A percentile compares a stretch with the other conserved stretches of the same genome.
Conservation (phyloP, 371 early-diverging fungal genomes). For the Mortierella sp. region DNA sequence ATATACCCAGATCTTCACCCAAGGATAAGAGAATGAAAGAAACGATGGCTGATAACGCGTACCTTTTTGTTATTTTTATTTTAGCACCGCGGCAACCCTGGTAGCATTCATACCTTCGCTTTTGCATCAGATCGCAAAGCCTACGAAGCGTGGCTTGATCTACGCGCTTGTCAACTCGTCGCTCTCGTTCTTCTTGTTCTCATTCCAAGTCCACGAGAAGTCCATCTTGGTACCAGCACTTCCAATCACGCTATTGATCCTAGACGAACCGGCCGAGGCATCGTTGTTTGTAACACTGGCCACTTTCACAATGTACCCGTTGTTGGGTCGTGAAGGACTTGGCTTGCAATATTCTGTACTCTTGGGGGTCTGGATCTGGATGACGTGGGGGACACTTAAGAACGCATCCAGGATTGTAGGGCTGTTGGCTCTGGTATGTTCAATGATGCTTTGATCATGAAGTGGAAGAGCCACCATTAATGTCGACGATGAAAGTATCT, state of each 20-base stretch:
- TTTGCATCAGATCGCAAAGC: slow-evolving; percentile 64
- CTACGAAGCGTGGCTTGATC: slow-evolving; percentile 64
- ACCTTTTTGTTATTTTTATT: too few relatives aligned
- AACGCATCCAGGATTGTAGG: slow-evolving; percentile 11
- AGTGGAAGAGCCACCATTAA: too few relatives aligned
- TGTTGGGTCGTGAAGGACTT: slow-evolving; percentile 80
- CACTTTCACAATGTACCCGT: slow-evolving; percentile 91
- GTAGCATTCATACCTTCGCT: slow-evolving; percentile 75
- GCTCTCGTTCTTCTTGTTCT: slow-evolving; percentile 91
- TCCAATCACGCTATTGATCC: slow-evolving; percentile 77
- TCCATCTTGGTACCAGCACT: slow-evolving; percentile 87
- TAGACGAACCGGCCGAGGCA: slow-evolving; percentile 67
- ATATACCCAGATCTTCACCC: too few relatives aligned
- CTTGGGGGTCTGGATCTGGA: slow-evolving; percentile 76
- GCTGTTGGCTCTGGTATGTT: slow-evolving; percentile 31
- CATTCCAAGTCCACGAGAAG: slow-evolving; percentile 98
- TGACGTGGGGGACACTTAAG: slow-evolving; percentile 55
- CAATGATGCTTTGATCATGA: not conserved
- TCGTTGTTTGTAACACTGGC: slow-evolving; percentile 83
- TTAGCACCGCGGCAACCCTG: slow-evolving; percentile 76
- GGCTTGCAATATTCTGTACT: slow-evolving; percentile 71
- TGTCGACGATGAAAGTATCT: not conserved
- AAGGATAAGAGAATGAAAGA: too few relatives aligned
- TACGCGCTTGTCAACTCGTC: slow-evolving; percentile 80
- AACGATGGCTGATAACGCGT: too few relatives aligned